Evolutionary conservation across 495 filamentous ascomycete species (phyloP).

Genomic region (Poronia punctata): DNA sequence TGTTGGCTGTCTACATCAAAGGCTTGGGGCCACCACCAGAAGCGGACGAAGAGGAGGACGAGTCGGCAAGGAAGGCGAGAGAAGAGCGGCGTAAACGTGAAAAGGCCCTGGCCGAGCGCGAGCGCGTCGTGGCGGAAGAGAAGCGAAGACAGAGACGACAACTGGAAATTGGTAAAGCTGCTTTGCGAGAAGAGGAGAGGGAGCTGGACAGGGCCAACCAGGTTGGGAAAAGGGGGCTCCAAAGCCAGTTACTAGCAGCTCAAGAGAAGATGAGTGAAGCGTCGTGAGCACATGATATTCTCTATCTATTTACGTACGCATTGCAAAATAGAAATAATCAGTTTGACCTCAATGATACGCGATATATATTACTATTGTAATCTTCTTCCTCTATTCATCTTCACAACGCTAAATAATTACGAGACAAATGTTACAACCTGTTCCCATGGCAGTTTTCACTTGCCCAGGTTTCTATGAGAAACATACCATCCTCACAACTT

Average conservation of each 20-base stretch:
- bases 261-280: slow-evolving; percentile 7
- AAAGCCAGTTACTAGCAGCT: slow-evolving; percentile 50
- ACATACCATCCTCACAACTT: slow-evolving; percentile 1
- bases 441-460: not conserved
- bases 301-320: not conserved
- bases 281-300: not conserved
- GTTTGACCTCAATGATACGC: not conserved
- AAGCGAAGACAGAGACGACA: slow-evolving; percentile 61
- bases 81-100: slow-evolving; percentile 62
- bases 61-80: slow-evolving; percentile 53
- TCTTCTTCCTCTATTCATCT: not conserved
- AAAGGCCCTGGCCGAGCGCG: slow-evolving; percentile 66
- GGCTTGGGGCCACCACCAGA: slow-evolving; percentile 62
- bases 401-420: too few relatives aligned
- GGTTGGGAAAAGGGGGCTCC: slow-evolving; percentile 63
- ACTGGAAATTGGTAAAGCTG: slow-evolving; percentile 56
- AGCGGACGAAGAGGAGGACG: slow-evolving; percentile 47
- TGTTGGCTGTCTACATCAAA: slow-evolving; percentile 71
- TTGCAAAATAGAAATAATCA: not conserved
- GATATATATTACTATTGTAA: not conserved
- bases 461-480: not conserved
- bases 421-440: too few relatives aligned
- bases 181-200: slow-evolving; percentile 66
- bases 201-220: slow-evolving; percentile 76
- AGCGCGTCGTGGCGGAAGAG: slow-evolving; percentile 66